Evolutionary conservation across 495 filamentous ascomycete species (phyloP), one percentile per base, ranked within the genome.

Genomic region (Letharia columbiana): DNA sequence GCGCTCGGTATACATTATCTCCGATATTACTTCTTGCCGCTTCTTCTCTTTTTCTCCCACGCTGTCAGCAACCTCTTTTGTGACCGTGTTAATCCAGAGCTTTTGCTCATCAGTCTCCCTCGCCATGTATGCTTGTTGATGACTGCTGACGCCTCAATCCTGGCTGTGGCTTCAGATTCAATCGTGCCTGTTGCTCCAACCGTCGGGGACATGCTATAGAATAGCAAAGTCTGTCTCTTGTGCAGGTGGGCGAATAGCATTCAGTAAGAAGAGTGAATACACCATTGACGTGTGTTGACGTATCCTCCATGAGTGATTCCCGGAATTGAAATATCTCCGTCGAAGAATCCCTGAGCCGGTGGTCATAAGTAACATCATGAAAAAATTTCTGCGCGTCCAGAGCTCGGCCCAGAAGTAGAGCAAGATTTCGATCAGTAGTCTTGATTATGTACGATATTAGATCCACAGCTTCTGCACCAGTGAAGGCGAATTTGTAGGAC

Each of bases 351-450:
- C 95, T 87, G 64, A 99, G 79, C 59, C 95, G 86, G 74, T 99
- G 95, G 67, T 96, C 92, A 75, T 99, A 99, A 6, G 92, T 96
- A 50, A 98, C 95, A 83, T 99, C 95, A 75, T 98, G 95, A 74
- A 99, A 99, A 76, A 98, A 97, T 75, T 98, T 99, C 76, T 99
- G 95, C 52, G 95, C 95, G 78, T 99, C 95, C 56, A 99, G 79
- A 64, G 92, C 90, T 69, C 95, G 84, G 57, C 95, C 95, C n/a
- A 99, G 77, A 15, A 99, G 85, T 64, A 99, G 79, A 50, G 95
- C 94, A 68, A 99, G 79, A 72, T 97, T 99, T 61, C 95, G 86
- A 76, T 99, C 95, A 15, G 88, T 96, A 0, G 95, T 99, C 75
- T 93, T 89, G 73, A 98, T 97, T 70, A 98, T 98, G 71, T 89